Evolutionary conservation across 345 rosid species (phyloP), one percentile per base, ranked within the genome.

Genomic region (Syzygium aromaticum): DNA sequence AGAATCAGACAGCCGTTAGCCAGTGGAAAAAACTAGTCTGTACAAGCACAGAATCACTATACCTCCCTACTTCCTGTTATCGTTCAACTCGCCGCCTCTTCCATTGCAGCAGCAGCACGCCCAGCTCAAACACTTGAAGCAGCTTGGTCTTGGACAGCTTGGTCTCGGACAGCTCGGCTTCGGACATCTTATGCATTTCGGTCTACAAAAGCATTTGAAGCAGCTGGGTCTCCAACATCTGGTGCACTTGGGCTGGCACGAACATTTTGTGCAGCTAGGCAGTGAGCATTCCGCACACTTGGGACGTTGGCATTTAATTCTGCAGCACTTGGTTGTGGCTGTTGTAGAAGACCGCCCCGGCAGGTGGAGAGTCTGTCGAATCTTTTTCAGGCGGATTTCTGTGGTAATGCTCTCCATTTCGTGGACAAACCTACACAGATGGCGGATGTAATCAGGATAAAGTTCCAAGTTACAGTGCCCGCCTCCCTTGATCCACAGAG

Each of bases 381-480:
- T 96, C 93, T 92, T 96, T 84, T 93, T 95, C 33, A 98, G 99
- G 53, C 92, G 97, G 88, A 86, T 91, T 89, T 90, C 88, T 11
- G 98, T 93, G 85, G 91, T 95, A 85, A 94, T 91, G 88, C 91
- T 96, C 92, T 98, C 99, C 99, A 98, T 96, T 88, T 98, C 98
- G 53, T 93, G 94, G 87, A 98, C 89, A 86, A 95, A 98, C 90
- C 92, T 95, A 92, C 93, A 88, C 33, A 98, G 95, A 92, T 96
- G 99, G 87, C 94, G 92, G 85, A 98, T 94, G 91, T 94, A 98
- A 86, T 96, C 99, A 1, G 99, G 98, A 90, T 94, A 98, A 10
- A 98, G 94, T 93, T 98, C 99, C 88, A 98, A 91, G 91, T 98
- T 98, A 92, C 99, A 98, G 88, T 96, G 99, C 61, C 99, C 99